Conservation (phyloP, 2,329 filamentous ascomycete genomes). For the Penicillium sp. region DNA sequence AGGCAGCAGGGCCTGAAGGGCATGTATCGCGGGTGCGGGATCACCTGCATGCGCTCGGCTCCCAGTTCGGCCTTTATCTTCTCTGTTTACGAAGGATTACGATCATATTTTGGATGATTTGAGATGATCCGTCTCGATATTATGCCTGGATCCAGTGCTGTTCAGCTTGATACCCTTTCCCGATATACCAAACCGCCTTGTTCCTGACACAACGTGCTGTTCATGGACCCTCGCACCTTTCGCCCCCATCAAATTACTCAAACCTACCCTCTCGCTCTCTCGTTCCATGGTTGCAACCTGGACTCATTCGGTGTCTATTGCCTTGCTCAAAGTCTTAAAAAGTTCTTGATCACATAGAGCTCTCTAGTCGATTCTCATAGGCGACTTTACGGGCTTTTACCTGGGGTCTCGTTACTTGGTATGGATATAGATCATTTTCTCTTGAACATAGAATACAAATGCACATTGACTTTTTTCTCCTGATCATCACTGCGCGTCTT, state of each 20-base stretch:
- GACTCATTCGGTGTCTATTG: background rate
- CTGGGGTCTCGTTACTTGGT: background rate
- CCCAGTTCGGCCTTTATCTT: conserved; percentile 99
- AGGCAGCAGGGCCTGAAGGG: conserved; percentile 75
- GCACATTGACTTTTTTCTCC: background rate
- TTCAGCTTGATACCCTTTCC: background rate
- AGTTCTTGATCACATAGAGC: background rate
- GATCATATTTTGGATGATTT: conserved; percentile 57
- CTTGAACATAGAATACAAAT: background rate
- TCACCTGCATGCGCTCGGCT: conserved; percentile 81
- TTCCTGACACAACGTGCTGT: background rate
- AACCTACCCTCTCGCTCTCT: background rate
- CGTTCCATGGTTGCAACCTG: background rate
- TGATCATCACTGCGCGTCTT: background rate
- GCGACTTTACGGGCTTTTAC: background rate
- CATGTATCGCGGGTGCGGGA: conserved; percentile 90
- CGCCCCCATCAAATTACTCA: background rate
- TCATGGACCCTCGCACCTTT: too few species aligned
- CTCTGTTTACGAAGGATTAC: conserved; percentile 86
- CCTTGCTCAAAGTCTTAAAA: background rate
- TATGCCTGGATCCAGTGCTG: background rate
- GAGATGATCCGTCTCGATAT: background rate
- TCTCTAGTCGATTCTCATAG: background rate
- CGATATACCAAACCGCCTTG: background rate
- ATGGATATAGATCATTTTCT: background rate